Conservation (phyloP, 495 filamentous ascomycete species). For the Neurospora tetrasperma region DNA sequence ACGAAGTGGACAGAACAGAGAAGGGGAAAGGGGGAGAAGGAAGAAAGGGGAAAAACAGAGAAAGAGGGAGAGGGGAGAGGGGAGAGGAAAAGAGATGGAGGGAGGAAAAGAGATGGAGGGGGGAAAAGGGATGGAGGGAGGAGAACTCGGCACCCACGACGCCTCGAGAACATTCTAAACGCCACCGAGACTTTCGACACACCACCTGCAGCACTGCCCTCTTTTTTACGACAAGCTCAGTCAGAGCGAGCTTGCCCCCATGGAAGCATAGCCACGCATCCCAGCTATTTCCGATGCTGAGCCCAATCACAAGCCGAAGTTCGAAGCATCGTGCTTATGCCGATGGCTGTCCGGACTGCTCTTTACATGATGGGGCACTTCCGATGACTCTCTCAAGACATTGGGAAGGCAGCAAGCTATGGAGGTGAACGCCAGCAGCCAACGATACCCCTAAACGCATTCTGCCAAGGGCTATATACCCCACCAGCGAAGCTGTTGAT, state of each 20-base stretch:
- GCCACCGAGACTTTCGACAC: background rate
- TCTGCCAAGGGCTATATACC: no score
- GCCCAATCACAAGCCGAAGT: no score
- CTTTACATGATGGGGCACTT: background rate
- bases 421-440: background rate
- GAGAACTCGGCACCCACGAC: background rate
- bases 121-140: background rate
- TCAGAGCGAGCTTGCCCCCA: background rate
- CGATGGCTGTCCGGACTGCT: background rate
- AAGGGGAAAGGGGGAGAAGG: background rate
- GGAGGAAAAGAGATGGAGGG: background rate
- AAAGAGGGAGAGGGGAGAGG: background rate
- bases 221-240: background rate
- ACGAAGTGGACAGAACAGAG: background rate
- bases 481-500: no score
- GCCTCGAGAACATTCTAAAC: background rate
- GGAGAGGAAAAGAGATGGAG: background rate
- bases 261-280: background rate
- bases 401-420: background rate
- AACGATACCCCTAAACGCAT: background rate
- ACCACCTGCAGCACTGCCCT: background rate
- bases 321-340: background rate
- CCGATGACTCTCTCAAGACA: background rate
- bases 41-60: background rate
- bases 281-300: no score